Conservation (phyloP, 2,329 filamentous ascomycete genomes). For the Monilinia aucupariae region DNA sequence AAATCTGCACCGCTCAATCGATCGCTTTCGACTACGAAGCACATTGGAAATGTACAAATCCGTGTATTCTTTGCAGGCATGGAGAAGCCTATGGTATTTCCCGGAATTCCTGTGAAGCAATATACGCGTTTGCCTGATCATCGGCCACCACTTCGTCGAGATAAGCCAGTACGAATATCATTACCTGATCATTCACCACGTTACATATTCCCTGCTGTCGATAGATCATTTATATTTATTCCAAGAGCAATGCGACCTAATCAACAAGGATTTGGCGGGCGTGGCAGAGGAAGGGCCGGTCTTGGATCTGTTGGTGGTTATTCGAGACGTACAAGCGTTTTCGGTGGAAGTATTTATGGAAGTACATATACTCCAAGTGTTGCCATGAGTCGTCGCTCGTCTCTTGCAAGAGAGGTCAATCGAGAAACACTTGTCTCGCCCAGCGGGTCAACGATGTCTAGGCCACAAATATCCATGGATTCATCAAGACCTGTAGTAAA, state of each 20-base stretch:
- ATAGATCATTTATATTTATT: conserved; percentile 97
- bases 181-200: conserved; percentile 72
- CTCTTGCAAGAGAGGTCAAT: conserved; percentile 60
- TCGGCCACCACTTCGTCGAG: conserved; percentile 83
- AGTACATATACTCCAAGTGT: conserved; percentile 83
- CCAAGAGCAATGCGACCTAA: conserved; percentile 89
- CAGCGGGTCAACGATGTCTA: conserved; percentile 69
- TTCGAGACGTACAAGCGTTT: conserved; percentile 79
- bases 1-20: conserved; percentile 64
- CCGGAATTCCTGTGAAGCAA: conserved; percentile 75
- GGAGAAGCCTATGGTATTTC: conserved; percentile 63
- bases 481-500: conserved; percentile 69
- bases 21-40: conserved; percentile 75
- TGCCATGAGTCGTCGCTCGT: conserved; percentile 83
- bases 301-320: conserved; percentile 61
- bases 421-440: conserved; percentile 76
- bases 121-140: conserved; percentile 94
- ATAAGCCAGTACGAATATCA: conserved; percentile 94
- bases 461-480: conserved; percentile 58
- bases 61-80: conserved; percentile 75
- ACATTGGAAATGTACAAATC: conserved; percentile 79
- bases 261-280: conserved; percentile 67
- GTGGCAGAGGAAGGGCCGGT: conserved; percentile 65
- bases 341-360: conserved; percentile 59
- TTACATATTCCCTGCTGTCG: conserved; percentile 85